phyloP scores from a whole-genome alignment of 371 early-diverging fungal genomes.

The Rhizopus arrhizus region DNA sequence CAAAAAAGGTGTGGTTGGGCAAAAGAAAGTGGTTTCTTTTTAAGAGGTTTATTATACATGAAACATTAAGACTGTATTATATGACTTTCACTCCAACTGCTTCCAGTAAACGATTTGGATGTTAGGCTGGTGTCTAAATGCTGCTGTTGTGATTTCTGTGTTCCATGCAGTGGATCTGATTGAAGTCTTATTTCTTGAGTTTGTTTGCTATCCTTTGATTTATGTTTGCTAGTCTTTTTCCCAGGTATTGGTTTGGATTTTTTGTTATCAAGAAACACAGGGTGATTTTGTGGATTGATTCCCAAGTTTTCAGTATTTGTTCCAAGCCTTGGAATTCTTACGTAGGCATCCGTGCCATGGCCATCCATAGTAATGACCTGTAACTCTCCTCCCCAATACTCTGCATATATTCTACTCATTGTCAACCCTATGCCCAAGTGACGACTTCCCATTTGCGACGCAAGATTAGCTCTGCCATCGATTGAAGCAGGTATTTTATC shows the following conservation, averaged over 20 bases:
- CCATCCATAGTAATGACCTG: constrained; percentile 72
- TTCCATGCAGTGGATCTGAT: constrained; percentile 7
- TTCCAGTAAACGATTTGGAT: constrained; percentile 19
- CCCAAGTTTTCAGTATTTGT: constrained; percentile 62
- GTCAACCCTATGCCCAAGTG: constrained; percentile 81
- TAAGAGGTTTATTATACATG: too few relatives aligned
- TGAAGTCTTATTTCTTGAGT: constrained; percentile 13
- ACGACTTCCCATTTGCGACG: constrained; percentile 28
- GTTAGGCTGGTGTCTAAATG: constrained; percentile 24
- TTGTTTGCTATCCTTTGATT: background rate
- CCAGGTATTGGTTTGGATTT: constrained; percentile 10
- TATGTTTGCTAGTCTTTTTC: background rate
- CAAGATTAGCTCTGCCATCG: constrained; percentile 34
- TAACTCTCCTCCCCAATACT: constrained; percentile 76
- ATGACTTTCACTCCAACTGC: constrained; percentile 32
- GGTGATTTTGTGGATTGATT: constrained; percentile 37
- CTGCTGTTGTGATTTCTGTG: constrained; percentile 14
- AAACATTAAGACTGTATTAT: constrained; percentile 29
- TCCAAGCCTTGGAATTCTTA: constrained; percentile 67
- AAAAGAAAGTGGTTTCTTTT: too few relatives aligned
- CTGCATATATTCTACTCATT: constrained; percentile 82
- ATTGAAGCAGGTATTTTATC: constrained; percentile 41
- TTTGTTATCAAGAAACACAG: constrained; percentile 18
- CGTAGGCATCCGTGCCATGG: constrained; percentile 83
- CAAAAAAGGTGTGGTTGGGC: too few relatives aligned